Percentiles rank a stretch among this genome's conserved stretches.
These are phyloP conservation scores for Suillus variegatus DNA, from an alignment of 768 basidiomycete genomes.

Conservation along the genomic window DNA sequence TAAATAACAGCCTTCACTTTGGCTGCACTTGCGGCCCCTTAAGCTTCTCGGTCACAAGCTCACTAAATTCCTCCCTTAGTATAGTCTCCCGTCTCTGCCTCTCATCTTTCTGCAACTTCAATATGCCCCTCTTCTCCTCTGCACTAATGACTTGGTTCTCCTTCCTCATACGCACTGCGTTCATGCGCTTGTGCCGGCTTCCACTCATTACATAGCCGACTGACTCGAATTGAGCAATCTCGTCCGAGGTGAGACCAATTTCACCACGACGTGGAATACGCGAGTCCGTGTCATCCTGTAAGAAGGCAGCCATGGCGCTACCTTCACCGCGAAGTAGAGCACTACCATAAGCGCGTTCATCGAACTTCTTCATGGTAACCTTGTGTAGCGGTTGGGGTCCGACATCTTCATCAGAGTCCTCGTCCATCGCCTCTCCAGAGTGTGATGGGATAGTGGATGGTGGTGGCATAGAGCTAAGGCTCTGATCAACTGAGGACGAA, in stretches of 20 bases:
- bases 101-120: constrained; percentile 95
- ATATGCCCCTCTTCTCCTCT: constrained; percentile 95
- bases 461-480: constrained; percentile 25
- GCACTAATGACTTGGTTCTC: constrained; percentile 99
- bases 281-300: constrained; percentile 76
- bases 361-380: constrained; percentile 52
- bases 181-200: constrained; percentile 93
- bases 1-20: constrained; percentile 3
- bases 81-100: constrained; percentile 87
- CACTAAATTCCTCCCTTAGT: constrained; percentile 86
- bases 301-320: constrained; percentile 96
- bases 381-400: constrained; percentile 74
- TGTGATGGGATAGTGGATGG: constrained; percentile 20
- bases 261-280: constrained; percentile 99
- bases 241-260: constrained; percentile 86
- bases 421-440: constrained; percentile 29
- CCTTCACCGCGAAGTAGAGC: constrained; percentile 94
- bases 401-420: constrained; percentile 64
- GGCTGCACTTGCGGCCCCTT: constrained; percentile 46
- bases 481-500: constrained; percentile 15
- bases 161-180: constrained; percentile 97
- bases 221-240: constrained; percentile 85
- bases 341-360: constrained; percentile 87
- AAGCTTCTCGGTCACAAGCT: constrained; percentile 75
- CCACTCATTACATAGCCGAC: constrained; percentile 99